Base-by-base conservation (phyloP, 1,139 yeast species). In the Lodderomyces margitis region DNA sequence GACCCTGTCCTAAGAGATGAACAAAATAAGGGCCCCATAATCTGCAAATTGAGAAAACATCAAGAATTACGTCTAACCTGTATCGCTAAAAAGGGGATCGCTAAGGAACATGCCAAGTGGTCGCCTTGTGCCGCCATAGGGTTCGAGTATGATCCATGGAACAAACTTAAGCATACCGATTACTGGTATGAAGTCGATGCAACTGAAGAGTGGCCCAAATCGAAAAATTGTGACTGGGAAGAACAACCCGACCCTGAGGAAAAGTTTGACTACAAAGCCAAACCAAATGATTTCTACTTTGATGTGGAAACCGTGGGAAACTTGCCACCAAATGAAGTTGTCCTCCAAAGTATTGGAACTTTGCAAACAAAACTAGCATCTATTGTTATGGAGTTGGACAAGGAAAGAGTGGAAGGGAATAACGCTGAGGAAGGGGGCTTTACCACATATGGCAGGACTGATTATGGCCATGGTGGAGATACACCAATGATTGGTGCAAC, bases 81-180 rank as follows among this genome's bases (percentile, higher is more conserved):
- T 66, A 86, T 92, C 49, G 98, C 99, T 42, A 92, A 94, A 64
- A 92, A 92, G 69, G 98, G 99, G 35, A 92, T 94, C 47, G 91
- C 98, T 35, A 92, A 94, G 62, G 99, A 92, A 62, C 99, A 92
- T 59, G 97, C 98, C 40, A 92, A 92, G 59, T 92, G 98, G 98
- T 84, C 95, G 5, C 97, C 98, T 1, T 87, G 95, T 53, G 78
- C 97, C 0, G 98, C 98, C n/a, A 78, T 94, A 43, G 98, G 95
- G 19, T 92, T 92, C 57, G 99, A 92, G 65, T 92, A 92, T 58
- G 99, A 92, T 59, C 99, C 99, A n/a, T 92, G 96, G 95, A 92
- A 92, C 65, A 94, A 92, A 66, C 75, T 94, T 54, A 84, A 85
- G 57, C 98, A 92, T 61, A 92, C 98, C 0, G 96, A 89, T 55